Percentiles rank a stretch among this genome's conserved stretches.
Conservation (phyloP, 108 stramenopile species). For the Cyclotella distinguenda region DNA sequence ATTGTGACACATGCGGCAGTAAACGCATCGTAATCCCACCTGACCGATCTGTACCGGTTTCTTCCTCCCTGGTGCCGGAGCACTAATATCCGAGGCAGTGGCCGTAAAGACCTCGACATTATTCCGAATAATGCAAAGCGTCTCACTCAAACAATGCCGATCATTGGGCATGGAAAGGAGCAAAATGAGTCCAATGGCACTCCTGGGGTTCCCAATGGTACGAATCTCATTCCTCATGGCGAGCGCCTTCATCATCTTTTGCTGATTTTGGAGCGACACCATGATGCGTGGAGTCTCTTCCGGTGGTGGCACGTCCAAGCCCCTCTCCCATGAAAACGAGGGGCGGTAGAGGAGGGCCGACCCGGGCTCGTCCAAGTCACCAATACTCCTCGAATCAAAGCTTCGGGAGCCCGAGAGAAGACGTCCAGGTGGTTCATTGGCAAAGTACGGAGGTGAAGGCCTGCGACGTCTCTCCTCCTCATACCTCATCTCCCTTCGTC, state of each 20-base stretch:
- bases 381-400: constrained; percentile 28
- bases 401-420: constrained; percentile 13
- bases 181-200: constrained; percentile 30
- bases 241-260: constrained; percentile 35
- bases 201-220: constrained; percentile 44
- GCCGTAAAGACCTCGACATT: constrained; percentile 89
- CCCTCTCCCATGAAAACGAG: constrained; percentile 36
- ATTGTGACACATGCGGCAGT: constrained; percentile 73
- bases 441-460: constrained; percentile 9
- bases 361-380: constrained; percentile 30
- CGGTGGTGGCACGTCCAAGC: constrained; percentile 13
- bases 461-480: constrained; percentile 1
- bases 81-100: constrained; percentile 75
- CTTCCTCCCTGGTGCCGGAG: constrained; percentile 88
- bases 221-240: constrained; percentile 39
- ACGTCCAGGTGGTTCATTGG: constrained; percentile 9
- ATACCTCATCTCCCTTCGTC: neutral
- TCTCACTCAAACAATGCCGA: constrained; percentile 81
- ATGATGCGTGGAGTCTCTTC: neutral
- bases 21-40: constrained; percentile 86
- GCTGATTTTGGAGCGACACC: constrained; percentile 36
- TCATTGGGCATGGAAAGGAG: constrained; percentile 84
- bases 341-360: constrained; percentile 20
- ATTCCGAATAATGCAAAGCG: constrained; percentile 83
- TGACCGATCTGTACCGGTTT: constrained; percentile 81